A percentile compares a stretch with the other conserved stretches of the same genome.
phyloP scores from a whole-genome alignment of 169 alveolate genomes.

The Eimeria sp. region DNA sequence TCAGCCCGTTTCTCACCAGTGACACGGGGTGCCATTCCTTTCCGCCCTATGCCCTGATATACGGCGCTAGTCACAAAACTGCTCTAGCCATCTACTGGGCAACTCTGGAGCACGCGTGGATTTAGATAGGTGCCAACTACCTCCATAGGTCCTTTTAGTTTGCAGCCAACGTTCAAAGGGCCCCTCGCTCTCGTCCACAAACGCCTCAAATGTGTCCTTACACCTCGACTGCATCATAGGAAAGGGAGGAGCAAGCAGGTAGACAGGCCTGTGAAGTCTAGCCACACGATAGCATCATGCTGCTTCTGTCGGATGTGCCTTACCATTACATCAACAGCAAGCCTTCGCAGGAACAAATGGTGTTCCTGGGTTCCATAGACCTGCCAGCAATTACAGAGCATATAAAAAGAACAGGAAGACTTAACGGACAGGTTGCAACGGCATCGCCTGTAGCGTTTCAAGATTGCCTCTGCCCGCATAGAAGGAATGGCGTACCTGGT shows the following conservation, averaged over 20 bases:
- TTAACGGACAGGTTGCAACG: neutral
- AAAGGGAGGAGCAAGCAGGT: neutral
- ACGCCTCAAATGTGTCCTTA: constrained; percentile 62
- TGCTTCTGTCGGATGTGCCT: neutral
- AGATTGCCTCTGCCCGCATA: neutral
- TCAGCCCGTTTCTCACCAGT: neutral
- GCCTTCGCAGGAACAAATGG: constrained; percentile 76
- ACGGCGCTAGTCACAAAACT: neutral
- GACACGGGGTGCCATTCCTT: neutral
- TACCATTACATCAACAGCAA: constrained; percentile 83
- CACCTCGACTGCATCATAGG: constrained; percentile 41
- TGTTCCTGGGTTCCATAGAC: constrained; percentile 81
- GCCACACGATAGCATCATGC: neutral
- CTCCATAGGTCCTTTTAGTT: constrained; percentile 68
- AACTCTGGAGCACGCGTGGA: too few relatives aligned
- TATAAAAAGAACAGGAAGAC: neutral
- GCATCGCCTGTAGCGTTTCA: neutral
- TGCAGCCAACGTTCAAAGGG: constrained; percentile 73
- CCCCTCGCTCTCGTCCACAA: constrained; percentile 71
- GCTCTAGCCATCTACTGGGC: neutral
- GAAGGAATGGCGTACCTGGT: constrained; percentile 50
- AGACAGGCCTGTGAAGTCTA: neutral
- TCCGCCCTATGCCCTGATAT: neutral
- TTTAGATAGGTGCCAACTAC: neutral
- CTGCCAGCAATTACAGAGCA: constrained; percentile 31